These are phyloP conservation scores for Grigorovia jiainica DNA, from an alignment of 805 yeast species.

Conservation along the genomic window DNA sequence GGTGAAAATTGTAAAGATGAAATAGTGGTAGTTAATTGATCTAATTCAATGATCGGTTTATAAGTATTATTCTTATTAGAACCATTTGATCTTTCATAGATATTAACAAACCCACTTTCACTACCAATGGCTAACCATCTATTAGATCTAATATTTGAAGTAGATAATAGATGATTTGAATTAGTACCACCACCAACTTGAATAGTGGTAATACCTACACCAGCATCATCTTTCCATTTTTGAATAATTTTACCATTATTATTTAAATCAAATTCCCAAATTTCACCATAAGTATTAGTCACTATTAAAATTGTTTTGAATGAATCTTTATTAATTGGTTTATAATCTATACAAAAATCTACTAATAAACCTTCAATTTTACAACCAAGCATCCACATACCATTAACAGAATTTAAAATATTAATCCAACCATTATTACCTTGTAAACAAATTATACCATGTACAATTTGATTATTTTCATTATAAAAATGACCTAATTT, in stretches of 20 bases:
- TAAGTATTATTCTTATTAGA: slow-evolving; percentile 8
- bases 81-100: slow-evolving; percentile 50
- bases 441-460: slow-evolving; percentile 64
- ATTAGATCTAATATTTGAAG: slow-evolving; percentile 28
- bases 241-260: slow-evolving; percentile 40
- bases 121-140: slow-evolving; percentile 87
- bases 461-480: slow-evolving; percentile 23
- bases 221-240: slow-evolving; percentile 82
- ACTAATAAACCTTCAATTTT: slow-evolving; percentile 81
- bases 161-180: slow-evolving; percentile 21
- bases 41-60: slow-evolving; percentile 54
- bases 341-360: slow-evolving; percentile 46
- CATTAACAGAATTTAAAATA: slow-evolving; percentile 60
- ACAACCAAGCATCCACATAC: slow-evolving; percentile 82
- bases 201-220: slow-evolving; percentile 71
- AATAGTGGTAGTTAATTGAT: slow-evolving; percentile 73
- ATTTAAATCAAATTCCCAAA: slow-evolving; percentile 72
- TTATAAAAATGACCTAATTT: slow-evolving; percentile 44
- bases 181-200: slow-evolving; percentile 54
- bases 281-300: slow-evolving; percentile 71
- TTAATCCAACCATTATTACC: slow-evolving; percentile 93
- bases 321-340: slow-evolving; percentile 11
- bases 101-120: slow-evolving; percentile 78
- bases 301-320: slow-evolving; percentile 37
- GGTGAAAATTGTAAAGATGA: slow-evolving; percentile 63